A percentile compares a stretch with the other conserved stretches of the same genome.
Conservation (phyloP, 805 yeast species). For the Lachancea quebecensis region DNA sequence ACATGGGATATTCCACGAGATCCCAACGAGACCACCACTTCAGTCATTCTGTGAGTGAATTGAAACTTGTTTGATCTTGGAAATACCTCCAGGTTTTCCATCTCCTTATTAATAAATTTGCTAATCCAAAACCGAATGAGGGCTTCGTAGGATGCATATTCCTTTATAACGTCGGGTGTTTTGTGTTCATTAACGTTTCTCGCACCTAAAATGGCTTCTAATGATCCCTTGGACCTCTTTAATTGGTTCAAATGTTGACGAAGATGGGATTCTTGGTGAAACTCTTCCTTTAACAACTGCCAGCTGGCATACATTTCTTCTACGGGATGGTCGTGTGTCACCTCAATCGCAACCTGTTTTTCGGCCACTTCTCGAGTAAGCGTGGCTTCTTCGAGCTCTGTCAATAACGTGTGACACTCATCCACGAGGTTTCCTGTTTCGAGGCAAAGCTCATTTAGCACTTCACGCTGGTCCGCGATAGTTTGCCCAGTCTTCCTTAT, state of each 20-base stretch:
- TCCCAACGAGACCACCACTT: constrained; percentile 1
- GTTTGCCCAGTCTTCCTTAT: constrained; percentile 14
- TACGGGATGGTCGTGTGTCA: constrained; percentile 4
- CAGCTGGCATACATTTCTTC: constrained; percentile 11
- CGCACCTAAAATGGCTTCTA: not conserved
- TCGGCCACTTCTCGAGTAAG: constrained; percentile 8
- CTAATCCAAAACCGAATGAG: constrained; percentile 11
- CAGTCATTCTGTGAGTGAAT: constrained; percentile 10
- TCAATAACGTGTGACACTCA: constrained; percentile 19
- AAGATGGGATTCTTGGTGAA: constrained; percentile 1
- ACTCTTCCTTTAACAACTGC: constrained; percentile 7
- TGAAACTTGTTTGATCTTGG: constrained; percentile 21
- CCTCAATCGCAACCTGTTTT: constrained; percentile 6
- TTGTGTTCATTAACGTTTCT: not conserved
- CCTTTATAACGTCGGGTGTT: not conserved
- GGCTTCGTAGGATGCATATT: constrained; percentile 2
- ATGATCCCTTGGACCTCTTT: constrained; percentile 5
- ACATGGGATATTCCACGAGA: constrained; percentile 1
- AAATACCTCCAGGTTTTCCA: constrained; percentile 13
- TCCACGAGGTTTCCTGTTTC: constrained; percentile 20
- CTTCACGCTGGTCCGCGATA: constrained; percentile 17
- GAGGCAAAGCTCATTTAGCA: constrained; percentile 19
- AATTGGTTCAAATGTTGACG: constrained; percentile 8
- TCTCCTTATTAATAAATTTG: constrained; percentile 3
- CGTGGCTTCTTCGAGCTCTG: constrained; percentile 13